These are phyloP conservation scores for Leccinum barrowsii DNA, from an alignment of 768 basidiomycete species.

Conservation along the genomic window DNA sequence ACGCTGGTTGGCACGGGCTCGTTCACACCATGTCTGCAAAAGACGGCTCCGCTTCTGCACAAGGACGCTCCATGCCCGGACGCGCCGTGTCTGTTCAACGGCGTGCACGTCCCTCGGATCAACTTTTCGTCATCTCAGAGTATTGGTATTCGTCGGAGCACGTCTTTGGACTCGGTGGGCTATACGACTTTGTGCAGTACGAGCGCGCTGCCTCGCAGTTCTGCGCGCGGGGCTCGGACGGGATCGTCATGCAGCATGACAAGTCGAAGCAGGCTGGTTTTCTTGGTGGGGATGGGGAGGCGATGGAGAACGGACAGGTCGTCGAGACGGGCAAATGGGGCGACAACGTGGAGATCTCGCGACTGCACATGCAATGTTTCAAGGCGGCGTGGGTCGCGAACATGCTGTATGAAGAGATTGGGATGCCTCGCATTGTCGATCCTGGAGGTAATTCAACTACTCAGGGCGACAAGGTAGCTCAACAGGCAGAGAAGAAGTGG, in stretches of 20 bases:
- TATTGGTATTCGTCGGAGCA: constrained; percentile 99
- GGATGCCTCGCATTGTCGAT: constrained; percentile 89
- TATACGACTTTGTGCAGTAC: constrained; percentile 95
- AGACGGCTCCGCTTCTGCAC: constrained; percentile 77
- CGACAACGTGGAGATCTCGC: constrained; percentile 70
- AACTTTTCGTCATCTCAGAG: constrained; percentile 94
- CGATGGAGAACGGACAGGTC: constrained; percentile 54
- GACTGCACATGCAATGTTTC: constrained; percentile 98
- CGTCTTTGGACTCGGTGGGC: constrained; percentile 89
- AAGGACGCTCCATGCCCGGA: constrained; percentile 81
- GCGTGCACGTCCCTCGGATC: constrained; percentile 89
- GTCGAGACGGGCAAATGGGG: constrained; percentile 67
- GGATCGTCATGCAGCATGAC: constrained; percentile 66
- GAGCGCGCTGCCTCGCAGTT: constrained; percentile 88
- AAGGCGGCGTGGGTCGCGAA: constrained; percentile 99
- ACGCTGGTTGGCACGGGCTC: constrained; percentile 85
- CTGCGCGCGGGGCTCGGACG: constrained; percentile 76
- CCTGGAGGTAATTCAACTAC: constrained; percentile 71
- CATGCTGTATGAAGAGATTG: constrained; percentile 89
- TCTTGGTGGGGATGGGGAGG: constrained; percentile 64
- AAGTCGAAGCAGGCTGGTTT: constrained; percentile 43
- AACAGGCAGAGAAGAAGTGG: too few relatives aligned
- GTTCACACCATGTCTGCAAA: constrained; percentile 76
- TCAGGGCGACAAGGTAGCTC: too few relatives aligned
- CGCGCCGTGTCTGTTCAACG: constrained; percentile 88